Evolutionary conservation across 106 monocot genomes (phyloP).

Genomic region (Chionographis japonica): DNA sequence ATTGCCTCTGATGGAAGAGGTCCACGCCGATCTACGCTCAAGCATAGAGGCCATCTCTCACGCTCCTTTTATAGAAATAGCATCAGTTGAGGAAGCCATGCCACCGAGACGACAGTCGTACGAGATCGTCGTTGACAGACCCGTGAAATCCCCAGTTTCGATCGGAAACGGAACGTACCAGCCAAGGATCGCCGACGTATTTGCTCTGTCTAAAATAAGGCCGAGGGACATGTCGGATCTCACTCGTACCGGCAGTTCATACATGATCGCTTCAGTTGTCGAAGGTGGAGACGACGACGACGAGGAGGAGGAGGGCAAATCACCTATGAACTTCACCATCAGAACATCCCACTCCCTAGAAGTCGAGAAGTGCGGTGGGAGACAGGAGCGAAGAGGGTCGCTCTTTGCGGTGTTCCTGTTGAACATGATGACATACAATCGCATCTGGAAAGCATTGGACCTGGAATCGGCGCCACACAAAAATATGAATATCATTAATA

Average conservation of each 20-base stretch:
- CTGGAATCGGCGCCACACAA: too few species aligned
- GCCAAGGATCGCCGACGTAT: constrained; percentile 10
- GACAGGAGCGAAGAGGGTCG: not conserved
- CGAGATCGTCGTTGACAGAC: not conserved
- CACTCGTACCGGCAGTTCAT: not conserved
- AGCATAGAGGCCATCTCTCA: not conserved
- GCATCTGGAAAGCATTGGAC: constrained; percentile 14
- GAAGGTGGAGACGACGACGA: constrained; percentile 14
- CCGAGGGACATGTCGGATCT: constrained; percentile 9
- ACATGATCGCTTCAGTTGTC: constrained; percentile 4
- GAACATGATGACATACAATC: constrained; percentile 6
- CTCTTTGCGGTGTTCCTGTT: constrained; percentile 13
- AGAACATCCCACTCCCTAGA: not conserved
- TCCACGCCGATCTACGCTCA: constrained; percentile 11
- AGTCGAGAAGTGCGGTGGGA: not conserved
- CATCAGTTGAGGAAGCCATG: not conserved
- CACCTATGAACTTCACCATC: constrained; percentile 3
- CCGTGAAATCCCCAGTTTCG: not conserved
- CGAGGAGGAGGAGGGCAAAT: not conserved
- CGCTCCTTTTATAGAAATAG: constrained; percentile 11
- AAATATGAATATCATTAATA: not conserved
- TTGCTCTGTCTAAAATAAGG: constrained; percentile 1
- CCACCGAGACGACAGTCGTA: not conserved
- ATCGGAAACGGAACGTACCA: not conserved
- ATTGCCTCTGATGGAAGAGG: constrained; percentile 16